These are phyloP conservation scores for Schizophyllum amplum DNA, from an alignment of 1,284 basidiomycete species.

Conservation along the genomic window DNA sequence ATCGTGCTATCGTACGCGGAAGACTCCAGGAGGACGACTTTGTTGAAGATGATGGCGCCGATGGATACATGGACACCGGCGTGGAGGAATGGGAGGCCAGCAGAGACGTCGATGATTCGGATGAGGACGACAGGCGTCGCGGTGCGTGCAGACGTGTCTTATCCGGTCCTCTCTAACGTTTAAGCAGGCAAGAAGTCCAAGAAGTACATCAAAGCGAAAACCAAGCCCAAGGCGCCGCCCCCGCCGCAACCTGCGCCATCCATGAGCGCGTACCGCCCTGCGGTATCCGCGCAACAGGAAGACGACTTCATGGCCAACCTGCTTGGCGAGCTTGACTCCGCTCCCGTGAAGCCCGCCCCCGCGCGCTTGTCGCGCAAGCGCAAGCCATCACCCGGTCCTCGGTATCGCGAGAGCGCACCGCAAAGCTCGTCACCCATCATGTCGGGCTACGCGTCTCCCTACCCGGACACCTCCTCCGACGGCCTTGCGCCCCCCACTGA, in stretches of 20 bases:
- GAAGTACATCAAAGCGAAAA: constrained; percentile 22
- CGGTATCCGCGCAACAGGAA: constrained; percentile 69
- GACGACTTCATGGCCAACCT: constrained; percentile 80
- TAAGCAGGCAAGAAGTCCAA: constrained; percentile 39
- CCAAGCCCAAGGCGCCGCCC: constrained; percentile 27
- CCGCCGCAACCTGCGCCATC: constrained; percentile 47
- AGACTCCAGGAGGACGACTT: constrained; percentile 92
- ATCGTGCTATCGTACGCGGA: constrained; percentile 77
- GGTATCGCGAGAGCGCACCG: constrained; percentile 56
- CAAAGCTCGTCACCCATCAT: not conserved
- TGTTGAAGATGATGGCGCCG: constrained; percentile 88
- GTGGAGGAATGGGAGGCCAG: constrained; percentile 83
- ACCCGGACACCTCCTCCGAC: constrained; percentile 49
- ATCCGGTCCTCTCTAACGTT: constrained; percentile 1
- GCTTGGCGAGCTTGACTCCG: constrained; percentile 57
- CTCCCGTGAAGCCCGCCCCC: constrained; percentile 17
- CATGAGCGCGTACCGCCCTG: constrained; percentile 71
- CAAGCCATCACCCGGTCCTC: constrained; percentile 20
- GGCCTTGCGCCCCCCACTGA: constrained; percentile 39
- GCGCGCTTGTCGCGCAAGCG: constrained; percentile 9
- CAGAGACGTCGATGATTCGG: constrained; percentile 33
- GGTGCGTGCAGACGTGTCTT: constrained; percentile 24
- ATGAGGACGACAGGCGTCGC: constrained; percentile 30
- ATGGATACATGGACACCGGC: constrained; percentile 93
- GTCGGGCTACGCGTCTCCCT: constrained; percentile 22